These are phyloP conservation scores for Claviceps quebecensis DNA, from an alignment of 2,329 filamentous ascomycete genomes.

Conservation along the genomic window DNA sequence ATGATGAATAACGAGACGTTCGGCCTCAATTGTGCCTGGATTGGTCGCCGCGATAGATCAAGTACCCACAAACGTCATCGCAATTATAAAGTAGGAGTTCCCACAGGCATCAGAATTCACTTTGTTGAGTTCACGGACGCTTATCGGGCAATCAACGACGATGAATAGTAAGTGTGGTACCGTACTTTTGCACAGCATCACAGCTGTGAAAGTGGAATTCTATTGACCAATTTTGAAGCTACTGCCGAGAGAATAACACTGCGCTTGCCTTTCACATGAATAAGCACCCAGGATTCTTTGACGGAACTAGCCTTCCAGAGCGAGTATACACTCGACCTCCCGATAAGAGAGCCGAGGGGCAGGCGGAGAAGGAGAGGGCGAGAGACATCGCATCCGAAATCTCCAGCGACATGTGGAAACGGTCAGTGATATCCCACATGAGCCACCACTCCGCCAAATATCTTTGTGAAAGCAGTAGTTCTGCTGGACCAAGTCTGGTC, in stretches of 20 bases:
- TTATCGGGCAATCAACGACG: not conserved
- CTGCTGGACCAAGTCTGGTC: slow-evolving; percentile 2
- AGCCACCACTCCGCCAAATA: not conserved
- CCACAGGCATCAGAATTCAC: slow-evolving; percentile 3
- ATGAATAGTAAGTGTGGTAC: not conserved
- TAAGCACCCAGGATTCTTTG: not conserved
- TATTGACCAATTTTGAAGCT: not conserved
- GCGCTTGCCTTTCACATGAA: not conserved
- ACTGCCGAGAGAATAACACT: not conserved
- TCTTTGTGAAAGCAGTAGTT: not conserved
- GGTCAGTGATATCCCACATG: not conserved
- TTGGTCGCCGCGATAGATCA: not conserved
- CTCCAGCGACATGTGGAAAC: not conserved
- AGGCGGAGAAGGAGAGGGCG: not conserved
- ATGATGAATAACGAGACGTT: not conserved
- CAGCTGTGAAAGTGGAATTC: not conserved
- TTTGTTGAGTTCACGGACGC: not conserved
- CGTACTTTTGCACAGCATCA: not conserved
- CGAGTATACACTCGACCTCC: not conserved
- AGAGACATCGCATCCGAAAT: not conserved
- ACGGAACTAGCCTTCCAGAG: not conserved
- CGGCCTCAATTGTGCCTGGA: slow-evolving; percentile 3
- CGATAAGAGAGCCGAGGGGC: not conserved
- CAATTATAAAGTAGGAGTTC: not conserved
- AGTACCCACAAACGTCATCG: not conserved